Percentiles rank a stretch among this genome's conserved stretches.
These are phyloP conservation scores for Senna siamea DNA, from an alignment of 306 rosid genomes.

Conservation along the genomic window DNA sequence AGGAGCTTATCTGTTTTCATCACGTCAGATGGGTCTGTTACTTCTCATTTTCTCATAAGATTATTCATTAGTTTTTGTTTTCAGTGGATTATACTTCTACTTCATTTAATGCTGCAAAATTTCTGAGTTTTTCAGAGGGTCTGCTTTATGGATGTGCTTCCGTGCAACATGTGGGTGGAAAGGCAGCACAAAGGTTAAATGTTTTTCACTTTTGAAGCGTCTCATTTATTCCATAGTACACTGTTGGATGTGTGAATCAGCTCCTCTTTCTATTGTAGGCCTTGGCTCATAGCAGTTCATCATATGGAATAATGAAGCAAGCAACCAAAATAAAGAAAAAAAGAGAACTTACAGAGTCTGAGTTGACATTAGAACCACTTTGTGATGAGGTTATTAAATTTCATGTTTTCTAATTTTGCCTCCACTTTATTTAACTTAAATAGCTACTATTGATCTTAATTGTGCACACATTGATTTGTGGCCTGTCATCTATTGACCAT, in stretches of 20 bases:
- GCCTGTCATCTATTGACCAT: not conserved
- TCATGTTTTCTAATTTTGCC: slow-evolving; percentile 25
- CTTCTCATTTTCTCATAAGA: slow-evolving; percentile 10
- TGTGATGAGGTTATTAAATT: slow-evolving; percentile 69
- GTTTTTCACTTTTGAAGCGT: slow-evolving; percentile 30
- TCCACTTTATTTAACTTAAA: slow-evolving; percentile 13
- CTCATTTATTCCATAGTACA: slow-evolving; percentile 2
- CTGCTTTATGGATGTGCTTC: slow-evolving; percentile 79
- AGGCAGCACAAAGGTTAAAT: slow-evolving; percentile 73
- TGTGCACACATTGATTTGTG: slow-evolving; percentile 21
- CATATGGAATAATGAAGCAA: slow-evolving; percentile 19
- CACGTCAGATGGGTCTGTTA: slow-evolving; percentile 66
- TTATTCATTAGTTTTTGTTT: slow-evolving; percentile 19
- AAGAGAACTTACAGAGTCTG: slow-evolving; percentile 67
- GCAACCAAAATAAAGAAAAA: slow-evolving; percentile 40
- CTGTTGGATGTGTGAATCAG: slow-evolving; percentile 25
- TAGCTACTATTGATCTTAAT: slow-evolving; percentile 10
- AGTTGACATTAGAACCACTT: slow-evolving; percentile 79
- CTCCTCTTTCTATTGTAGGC: slow-evolving; percentile 58
- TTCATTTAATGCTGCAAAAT: slow-evolving; percentile 24
- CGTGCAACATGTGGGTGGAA: slow-evolving; percentile 90
- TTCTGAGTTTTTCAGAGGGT: slow-evolving; percentile 55
- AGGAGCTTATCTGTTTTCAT: slow-evolving; percentile 65
- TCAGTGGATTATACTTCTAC: slow-evolving; percentile 10
- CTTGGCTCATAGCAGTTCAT: slow-evolving; percentile 51